Conservation (phyloP, 164 flowering plant species). For the Hamamelis virginiana region DNA sequence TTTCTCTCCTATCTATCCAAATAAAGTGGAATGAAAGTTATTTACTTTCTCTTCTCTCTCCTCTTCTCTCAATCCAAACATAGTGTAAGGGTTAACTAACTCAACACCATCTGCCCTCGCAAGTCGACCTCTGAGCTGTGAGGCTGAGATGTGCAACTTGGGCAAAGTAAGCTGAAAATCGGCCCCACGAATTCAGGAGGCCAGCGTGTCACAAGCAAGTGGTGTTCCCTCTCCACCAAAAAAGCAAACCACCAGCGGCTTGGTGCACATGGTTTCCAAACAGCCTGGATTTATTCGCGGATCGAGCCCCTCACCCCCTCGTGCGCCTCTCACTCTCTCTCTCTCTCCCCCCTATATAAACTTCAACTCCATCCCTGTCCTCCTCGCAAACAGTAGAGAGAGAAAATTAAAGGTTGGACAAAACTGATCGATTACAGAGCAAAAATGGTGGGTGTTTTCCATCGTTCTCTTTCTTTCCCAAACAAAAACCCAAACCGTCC, state of each 20-base stretch:
- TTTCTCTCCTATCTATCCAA: too few species aligned
- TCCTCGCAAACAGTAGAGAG: too few species aligned
- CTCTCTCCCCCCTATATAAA: slow-evolving; percentile 11
- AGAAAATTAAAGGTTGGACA: too few species aligned
- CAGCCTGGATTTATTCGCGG: slow-evolving; percentile 25
- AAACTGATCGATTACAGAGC: too few species aligned
- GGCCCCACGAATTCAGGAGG: neutral
- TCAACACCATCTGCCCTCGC: too few species aligned
- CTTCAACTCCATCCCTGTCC: neutral
- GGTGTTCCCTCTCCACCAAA: slow-evolving; percentile 30
- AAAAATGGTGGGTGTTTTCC: slow-evolving; percentile 57
- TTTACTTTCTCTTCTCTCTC: too few species aligned
- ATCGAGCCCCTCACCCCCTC: slow-evolving; percentile 12
- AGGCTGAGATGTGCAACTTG: too few species aligned
- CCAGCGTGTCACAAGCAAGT: slow-evolving; percentile 35
- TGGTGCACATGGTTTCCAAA: slow-evolving; percentile 15
- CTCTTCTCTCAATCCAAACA: too few species aligned
- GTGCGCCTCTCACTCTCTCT: slow-evolving; percentile 11
- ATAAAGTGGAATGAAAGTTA: too few species aligned
- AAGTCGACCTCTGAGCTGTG: too few species aligned
- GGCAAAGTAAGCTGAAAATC: neutral
- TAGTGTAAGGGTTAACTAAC: too few species aligned
- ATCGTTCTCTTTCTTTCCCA: slow-evolving; percentile 70
- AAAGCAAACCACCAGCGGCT: slow-evolving; percentile 21
- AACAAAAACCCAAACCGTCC: slow-evolving; percentile 39